These are phyloP conservation scores for Candida mattraensis DNA, from an alignment of 805 yeast genomes.

Conservation along the genomic window DNA sequence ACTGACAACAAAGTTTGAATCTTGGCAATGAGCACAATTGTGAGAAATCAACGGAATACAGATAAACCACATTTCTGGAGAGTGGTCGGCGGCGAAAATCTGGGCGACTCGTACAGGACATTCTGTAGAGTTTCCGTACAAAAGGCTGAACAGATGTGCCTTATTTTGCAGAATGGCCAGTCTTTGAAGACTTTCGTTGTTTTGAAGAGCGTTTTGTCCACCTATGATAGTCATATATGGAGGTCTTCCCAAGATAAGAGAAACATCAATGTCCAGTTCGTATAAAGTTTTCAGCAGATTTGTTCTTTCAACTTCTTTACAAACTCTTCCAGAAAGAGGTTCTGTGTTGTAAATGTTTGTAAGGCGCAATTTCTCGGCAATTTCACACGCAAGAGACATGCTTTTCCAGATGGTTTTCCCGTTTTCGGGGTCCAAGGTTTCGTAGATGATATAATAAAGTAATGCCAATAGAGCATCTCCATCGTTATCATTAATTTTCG, in stretches of 20 bases:
- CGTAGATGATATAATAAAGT: constrained; percentile 17
- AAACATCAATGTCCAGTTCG: constrained; percentile 10
- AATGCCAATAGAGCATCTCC: constrained; percentile 17
- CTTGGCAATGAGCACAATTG: constrained; percentile 14
- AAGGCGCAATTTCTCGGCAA: constrained; percentile 18
- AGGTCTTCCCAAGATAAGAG: constrained; percentile 16
- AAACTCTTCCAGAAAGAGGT: constrained; percentile 13
- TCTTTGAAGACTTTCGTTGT: not conserved
- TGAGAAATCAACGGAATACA: constrained; percentile 17
- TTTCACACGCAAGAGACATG: constrained; percentile 15
- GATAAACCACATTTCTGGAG: constrained; percentile 10
- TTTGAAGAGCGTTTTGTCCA: too few species aligned
- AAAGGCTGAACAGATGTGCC: constrained; percentile 4
- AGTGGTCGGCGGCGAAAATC: not conserved
- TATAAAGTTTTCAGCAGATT: constrained; percentile 12
- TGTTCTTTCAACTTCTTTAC: constrained; percentile 7
- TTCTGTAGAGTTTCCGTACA: constrained; percentile 2
- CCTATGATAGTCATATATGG: constrained; percentile 10
- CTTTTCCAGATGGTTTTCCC: constrained; percentile 19
- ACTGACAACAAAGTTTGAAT: too few species aligned
- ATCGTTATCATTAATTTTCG: constrained; percentile 14
- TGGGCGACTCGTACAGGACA: constrained; percentile 11
- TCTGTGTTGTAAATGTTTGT: constrained; percentile 8
- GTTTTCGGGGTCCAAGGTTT: constrained; percentile 19
- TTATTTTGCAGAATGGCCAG: constrained; percentile 1